Evolutionary conservation across 2,329 filamentous ascomycete species (phyloP).

Genomic region (Exophiala sideris): DNA sequence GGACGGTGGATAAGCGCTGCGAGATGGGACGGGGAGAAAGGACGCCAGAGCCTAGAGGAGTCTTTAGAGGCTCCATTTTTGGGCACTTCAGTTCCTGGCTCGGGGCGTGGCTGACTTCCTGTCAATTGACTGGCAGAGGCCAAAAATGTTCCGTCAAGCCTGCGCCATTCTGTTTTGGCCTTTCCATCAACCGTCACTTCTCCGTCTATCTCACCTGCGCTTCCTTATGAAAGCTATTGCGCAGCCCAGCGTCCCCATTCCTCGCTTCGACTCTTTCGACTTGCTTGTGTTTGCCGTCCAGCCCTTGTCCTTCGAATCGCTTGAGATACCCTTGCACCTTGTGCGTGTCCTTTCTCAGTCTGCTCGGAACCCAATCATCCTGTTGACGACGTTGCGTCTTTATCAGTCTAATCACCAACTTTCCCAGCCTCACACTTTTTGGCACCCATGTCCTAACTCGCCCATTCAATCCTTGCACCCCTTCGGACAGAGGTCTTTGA

Average conservation of each 20-base stretch:
- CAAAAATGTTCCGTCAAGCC: no score
- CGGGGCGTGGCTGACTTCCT: no score
- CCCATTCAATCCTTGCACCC: neutral
- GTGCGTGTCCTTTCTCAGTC: neutral
- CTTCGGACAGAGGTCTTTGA: no score
- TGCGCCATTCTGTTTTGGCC: no score
- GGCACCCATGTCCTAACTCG: neutral
- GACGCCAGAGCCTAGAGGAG: neutral
- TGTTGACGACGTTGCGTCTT: neutral
- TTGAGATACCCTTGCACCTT: slow-evolving; percentile 10
- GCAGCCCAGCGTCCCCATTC: neutral
- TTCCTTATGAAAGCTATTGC: neutral
- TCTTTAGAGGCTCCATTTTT: neutral
- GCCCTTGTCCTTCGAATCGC: slow-evolving; percentile 6
- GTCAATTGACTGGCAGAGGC: no score
- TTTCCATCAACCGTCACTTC: neutral
- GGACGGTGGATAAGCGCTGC: slow-evolving; percentile 3
- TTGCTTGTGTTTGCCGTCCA: slow-evolving; percentile 9
- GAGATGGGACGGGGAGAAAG: neutral
- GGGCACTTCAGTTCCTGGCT: no score
- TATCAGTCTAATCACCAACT: neutral
- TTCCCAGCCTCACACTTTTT: slow-evolving; percentile 24
- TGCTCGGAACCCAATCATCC: neutral
- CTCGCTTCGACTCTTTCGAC: slow-evolving; percentile 3
- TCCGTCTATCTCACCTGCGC: slow-evolving; percentile 10